Conservation (phyloP, 257 asterid species). For the Solanum rostratum region DNA sequence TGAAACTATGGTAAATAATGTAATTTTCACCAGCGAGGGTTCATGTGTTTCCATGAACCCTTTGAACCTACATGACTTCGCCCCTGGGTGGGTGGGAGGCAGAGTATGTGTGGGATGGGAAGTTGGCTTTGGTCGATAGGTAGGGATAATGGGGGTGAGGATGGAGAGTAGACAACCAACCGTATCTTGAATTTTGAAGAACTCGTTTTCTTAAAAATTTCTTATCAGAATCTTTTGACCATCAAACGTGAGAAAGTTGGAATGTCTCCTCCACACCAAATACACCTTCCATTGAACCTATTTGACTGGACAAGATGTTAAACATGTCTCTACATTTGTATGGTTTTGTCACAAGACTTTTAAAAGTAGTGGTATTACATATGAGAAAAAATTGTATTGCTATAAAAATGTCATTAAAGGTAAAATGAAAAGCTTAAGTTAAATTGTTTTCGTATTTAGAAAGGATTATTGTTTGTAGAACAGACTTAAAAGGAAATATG, state of each 20-base stretch:
- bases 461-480: background rate
- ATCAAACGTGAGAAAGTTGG: background rate
- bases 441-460: background rate
- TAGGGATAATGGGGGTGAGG: background rate
- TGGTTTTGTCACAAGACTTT: background rate
- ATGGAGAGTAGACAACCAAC: background rate
- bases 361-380: background rate
- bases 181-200: background rate
- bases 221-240: background rate
- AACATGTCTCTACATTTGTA: background rate
- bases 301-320: background rate
- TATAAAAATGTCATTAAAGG: background rate
- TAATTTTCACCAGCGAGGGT: no score
- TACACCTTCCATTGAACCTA: background rate
- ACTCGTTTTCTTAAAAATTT: background rate
- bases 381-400: background rate
- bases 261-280: background rate
- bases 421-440: background rate
- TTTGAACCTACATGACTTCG: background rate
- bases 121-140: background rate
- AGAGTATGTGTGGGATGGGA: background rate
- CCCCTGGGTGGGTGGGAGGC: background rate
- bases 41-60: background rate
- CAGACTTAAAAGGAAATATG: background rate
- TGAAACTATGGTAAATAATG: background rate